A percentile compares a stretch with the other conserved stretches of the same genome.
These are phyloP conservation scores for Lycium ferocissimum DNA, from an alignment of 257 asterid species.

Conservation along the genomic window DNA sequence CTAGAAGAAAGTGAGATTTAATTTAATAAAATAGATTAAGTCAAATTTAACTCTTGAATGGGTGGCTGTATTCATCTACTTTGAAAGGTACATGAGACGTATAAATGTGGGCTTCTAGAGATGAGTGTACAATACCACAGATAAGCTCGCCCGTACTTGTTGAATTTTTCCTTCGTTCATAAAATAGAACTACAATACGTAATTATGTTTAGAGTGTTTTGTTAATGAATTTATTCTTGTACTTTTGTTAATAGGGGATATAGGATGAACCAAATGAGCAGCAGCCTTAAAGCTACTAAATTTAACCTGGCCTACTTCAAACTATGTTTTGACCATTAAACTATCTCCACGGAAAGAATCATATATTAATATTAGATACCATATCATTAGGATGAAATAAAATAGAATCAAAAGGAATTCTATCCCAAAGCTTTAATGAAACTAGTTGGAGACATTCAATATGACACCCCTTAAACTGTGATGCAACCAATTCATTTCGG, in stretches of 20 bases:
- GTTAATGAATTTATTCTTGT: too few species aligned
- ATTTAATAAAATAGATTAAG: neutral
- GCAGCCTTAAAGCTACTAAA: too few species aligned
- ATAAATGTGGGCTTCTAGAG: constrained; percentile 35
- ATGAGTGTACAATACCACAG: neutral
- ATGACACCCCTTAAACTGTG: neutral
- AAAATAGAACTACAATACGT: too few species aligned
- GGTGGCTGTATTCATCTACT: constrained; percentile 18
- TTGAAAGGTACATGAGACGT: neutral
- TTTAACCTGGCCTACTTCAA: too few species aligned
- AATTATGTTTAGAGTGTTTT: too few species aligned
- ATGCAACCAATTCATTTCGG: neutral
- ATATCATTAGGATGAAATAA: neutral
- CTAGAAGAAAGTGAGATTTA: neutral
- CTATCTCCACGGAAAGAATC: too few species aligned
- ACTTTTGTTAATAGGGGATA: too few species aligned
- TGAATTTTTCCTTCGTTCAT: neutral
- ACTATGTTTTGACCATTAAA: too few species aligned
- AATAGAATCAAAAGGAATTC: neutral
- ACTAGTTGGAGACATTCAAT: constrained; percentile 16
- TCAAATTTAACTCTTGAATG: constrained; percentile 22
- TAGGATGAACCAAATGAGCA: too few species aligned
- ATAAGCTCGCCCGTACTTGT: neutral
- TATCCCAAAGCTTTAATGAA: neutral
- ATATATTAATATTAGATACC: too few species aligned